Conservation (phyloP, 768 basidiomycete genomes). For the Gloeophyllum trabeum region DNA sequence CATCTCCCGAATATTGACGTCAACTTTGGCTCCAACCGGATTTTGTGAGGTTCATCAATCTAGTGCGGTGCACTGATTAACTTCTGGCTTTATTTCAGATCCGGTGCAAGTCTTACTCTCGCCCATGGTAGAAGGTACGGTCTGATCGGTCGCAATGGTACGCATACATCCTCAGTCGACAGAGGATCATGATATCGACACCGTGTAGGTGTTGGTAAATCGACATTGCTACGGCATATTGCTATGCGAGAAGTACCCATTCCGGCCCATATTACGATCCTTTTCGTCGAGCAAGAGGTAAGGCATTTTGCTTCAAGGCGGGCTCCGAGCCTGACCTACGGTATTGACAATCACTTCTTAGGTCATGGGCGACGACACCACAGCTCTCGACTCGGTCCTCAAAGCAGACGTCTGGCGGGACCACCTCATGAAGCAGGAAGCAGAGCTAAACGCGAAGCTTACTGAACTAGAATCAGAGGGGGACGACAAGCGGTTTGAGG, state of each 20-base stretch:
- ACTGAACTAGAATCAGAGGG: conserved; percentile 60
- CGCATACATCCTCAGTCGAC: neutral
- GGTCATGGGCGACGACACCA: conserved; percentile 91
- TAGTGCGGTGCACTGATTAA: neutral
- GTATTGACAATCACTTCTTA: too few species aligned
- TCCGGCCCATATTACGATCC: conserved; percentile 89
- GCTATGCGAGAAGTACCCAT: conserved; percentile 92
- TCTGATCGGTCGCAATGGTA: conserved; percentile 58
- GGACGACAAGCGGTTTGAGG: conserved; percentile 73
- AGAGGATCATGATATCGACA: neutral
- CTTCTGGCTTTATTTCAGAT: conserved; percentile 26
- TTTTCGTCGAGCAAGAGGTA: conserved; percentile 98
- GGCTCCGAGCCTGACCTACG: too few species aligned
- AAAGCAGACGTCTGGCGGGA: conserved; percentile 99
- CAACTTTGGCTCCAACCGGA: conserved; percentile 90
- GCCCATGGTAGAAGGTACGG: conserved; percentile 88
- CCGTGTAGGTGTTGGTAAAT: conserved; percentile 80
- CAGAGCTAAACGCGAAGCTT: conserved; percentile 59
- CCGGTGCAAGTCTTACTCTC: conserved; percentile 78
- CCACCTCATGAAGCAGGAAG: conserved; percentile 80
- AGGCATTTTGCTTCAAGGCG: too few species aligned
- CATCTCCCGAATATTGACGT: conserved; percentile 94
- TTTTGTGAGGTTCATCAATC: conserved; percentile 41
- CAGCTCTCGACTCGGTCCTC: conserved; percentile 88
- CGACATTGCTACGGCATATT: conserved; percentile 87